phyloP scores from a whole-genome alignment of 2,329 filamentous ascomycete genomes.

The Pseudogymnoascus sp. region DNA sequence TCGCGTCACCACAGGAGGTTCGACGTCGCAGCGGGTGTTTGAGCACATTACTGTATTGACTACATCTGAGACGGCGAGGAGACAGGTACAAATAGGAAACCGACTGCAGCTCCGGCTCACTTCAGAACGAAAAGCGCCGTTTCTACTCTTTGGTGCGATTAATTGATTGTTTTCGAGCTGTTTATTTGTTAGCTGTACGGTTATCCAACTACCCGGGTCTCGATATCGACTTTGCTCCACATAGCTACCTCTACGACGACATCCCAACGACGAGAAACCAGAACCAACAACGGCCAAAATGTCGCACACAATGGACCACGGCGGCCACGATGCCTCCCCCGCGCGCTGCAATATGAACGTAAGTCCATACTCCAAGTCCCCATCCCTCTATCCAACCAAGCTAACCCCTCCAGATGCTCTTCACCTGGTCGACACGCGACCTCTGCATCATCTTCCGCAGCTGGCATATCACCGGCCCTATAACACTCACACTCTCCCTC shows the following conservation, averaged over 20 bases:
- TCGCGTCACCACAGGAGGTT: not conserved
- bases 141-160: not conserved
- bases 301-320: conserved; percentile 43
- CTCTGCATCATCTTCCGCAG: conserved; percentile 92
- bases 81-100: not conserved
- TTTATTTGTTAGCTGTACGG: not conserved
- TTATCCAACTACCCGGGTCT: not conserved
- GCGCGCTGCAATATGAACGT: conserved; percentile 87
- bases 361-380: conserved; percentile 29
- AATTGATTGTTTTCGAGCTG: not conserved
- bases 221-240: not conserved
- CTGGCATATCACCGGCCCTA: conserved; percentile 75
- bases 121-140: not conserved
- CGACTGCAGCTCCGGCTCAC: not conserved
- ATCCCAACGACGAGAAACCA: not conserved
- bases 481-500: conserved; percentile 74
- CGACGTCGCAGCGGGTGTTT: not conserved
- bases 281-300: not conserved
- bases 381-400: not conserved
- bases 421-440: conserved; percentile 89
- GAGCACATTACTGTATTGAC: not conserved
- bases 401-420: conserved; percentile 67
- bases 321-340: conserved; percentile 50
- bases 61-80: not conserved
- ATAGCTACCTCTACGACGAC: not conserved